Evolutionary conservation across 306 rosid species (phyloP), one percentile per base, ranked within the genome.

Genomic region (Trifolium repens): DNA sequence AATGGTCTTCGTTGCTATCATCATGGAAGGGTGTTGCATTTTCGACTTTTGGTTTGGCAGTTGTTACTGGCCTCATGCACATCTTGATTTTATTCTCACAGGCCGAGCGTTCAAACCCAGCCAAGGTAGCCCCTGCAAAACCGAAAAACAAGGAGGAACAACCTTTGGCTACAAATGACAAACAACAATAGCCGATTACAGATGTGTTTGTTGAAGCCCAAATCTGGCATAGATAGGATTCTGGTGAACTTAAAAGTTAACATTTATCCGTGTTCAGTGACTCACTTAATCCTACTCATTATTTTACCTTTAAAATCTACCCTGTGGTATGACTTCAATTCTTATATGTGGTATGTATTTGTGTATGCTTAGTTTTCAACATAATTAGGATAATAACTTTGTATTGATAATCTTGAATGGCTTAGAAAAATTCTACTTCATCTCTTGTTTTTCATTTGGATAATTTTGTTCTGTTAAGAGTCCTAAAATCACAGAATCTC

Each of bases 11-110:
- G 15, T 68, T 94, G 65, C 81, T 94, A 19, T 89, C 93, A 30
- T 87, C 99, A 0, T 85, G 97, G 91, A 92, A 94, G 90, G 99
- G 99, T 22, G 75, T 90, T 73, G 89, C 88, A 60, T 79, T 94
- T 71, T 85, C 91, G 22, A 84, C 85, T 17, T n/a, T 76, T 5
- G 77, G 84, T 78, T 78, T 94, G 81, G 81, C 80, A 30, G 19
- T 92, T 35, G 87, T 94, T 32, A 94, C 97, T 10, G 73, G 73
- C 22, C 91, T 94, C 35, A 94, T 94, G 99, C 96, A 92, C 5
- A 17, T 92, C 74, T 82, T 94, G 88, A 89, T 92, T 77, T 85
- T 80, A 49, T 94, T 89, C 90, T 89, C 99, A 16, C 96, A 92
- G 85, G 72, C 99, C 0, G 99, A 94, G 82, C 96, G 80, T 55